Evolutionary conservation across 2,329 filamentous ascomycete genomes (phyloP).

Genomic region (Emericellopsis cladophorae): DNA sequence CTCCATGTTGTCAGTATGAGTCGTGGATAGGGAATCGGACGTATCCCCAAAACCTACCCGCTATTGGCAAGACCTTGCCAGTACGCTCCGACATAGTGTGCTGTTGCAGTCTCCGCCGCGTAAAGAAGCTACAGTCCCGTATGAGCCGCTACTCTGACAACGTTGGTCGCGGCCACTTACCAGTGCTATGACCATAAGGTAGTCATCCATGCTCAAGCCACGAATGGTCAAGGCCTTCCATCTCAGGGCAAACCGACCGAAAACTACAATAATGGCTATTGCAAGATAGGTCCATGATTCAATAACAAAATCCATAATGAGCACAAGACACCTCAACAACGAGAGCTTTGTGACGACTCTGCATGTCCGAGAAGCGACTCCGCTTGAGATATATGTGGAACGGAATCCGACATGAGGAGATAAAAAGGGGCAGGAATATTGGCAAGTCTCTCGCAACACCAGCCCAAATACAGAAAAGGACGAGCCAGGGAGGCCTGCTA

Average conservation of each 20-base stretch:
- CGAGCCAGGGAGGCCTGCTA: too few species aligned
- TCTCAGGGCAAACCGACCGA: neutral
- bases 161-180: neutral
- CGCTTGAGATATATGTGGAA: too few species aligned
- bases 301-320: neutral
- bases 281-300: neutral
- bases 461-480: too few species aligned
- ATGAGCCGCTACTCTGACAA: neutral
- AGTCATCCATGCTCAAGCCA: neutral
- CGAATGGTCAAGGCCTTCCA: neutral
- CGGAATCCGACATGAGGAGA: too few species aligned
- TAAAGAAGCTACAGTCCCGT: neutral
- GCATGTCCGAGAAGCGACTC: too few species aligned
- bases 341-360: too few species aligned
- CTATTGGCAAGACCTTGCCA: slow-evolving; percentile 1
- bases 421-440: too few species aligned
- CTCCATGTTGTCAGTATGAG: neutral
- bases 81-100: slow-evolving; percentile 1
- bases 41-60: neutral
- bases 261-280: neutral
- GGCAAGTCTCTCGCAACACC: too few species aligned
- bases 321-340: too few species aligned
- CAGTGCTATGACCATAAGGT: slow-evolving; percentile 1
- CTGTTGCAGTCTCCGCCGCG: slow-evolving; percentile 1
- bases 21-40: neutral